Evolutionary conservation across 2,329 filamentous ascomycete species (phyloP), one percentile per base, ranked within the genome.

Genomic region (Zalaria sp.): DNA sequence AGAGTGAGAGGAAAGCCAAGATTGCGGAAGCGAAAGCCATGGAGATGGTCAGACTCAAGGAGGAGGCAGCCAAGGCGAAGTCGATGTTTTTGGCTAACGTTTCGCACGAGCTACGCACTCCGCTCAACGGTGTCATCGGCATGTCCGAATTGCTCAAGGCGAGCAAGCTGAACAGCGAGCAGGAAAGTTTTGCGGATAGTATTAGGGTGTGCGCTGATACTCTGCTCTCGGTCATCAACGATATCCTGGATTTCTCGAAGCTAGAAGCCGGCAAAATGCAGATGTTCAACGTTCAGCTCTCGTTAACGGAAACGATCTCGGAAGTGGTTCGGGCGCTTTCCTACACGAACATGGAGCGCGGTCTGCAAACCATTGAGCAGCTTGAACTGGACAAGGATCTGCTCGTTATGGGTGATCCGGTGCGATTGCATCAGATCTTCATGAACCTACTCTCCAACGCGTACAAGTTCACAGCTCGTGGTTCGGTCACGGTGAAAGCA

Each of bases 381-480:
- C 55, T 71, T 1, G 59, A 78, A 25, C 62, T 79, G 4, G 70
- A 77, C 39, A 64, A 69, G 3, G 64, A 74, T 38, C 61, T 76
- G 43, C 59, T 68, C 5, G 67, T 71, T 6, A 63, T 70, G 58
- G 67, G 67, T 6, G 68, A 71, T 47, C 67, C 67, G 2, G 65
- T 71, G 3, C 59, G 67, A n/a, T 51, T 71, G 4, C 67, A 71
- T 47, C 67, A 71, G 44, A 67, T 70, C 32, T 50, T 71, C 28
- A 83, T 84, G 50, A 95, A 95, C 54, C 72, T 95, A 26, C 82
- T 95, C 35, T 83, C 83, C 47, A 95, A 95, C 65, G 89, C 83
- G 55, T 81, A 94, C 60, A 95, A 95, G 57, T 95, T 95, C 57
- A 95, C 88, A 0, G 83, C 88, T 43, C 74, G 81, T 44, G 88